These are phyloP conservation scores for Paraphaeosphaeria minitans DNA, from an alignment of 2,329 filamentous ascomycete species.

Conservation along the genomic window DNA sequence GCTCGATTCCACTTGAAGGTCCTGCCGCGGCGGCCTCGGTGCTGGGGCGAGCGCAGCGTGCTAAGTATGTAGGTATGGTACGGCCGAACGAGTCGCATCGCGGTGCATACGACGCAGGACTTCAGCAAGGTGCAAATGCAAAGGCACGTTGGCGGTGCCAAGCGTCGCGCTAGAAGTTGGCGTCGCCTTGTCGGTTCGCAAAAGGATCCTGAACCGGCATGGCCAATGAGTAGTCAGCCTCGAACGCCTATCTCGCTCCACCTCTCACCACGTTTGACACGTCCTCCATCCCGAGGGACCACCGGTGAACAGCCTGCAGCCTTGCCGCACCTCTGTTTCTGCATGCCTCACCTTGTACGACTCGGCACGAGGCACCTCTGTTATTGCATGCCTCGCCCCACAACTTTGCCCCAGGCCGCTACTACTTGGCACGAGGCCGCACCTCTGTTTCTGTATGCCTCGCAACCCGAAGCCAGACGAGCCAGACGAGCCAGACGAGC, in stretches of 20 bases:
- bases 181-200: constrained; percentile 9
- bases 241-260: not conserved
- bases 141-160: not conserved
- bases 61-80: no score
- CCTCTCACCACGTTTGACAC: constrained; percentile 3
- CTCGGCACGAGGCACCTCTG: no score
- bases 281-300: not conserved
- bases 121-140: no score
- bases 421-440: no score
- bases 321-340: not conserved
- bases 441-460: not conserved
- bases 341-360: not conserved
- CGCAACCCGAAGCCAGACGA: not conserved
- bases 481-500: no score
- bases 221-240: constrained; percentile 4
- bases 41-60: constrained; percentile 1
- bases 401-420: no score
- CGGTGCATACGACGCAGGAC: constrained; percentile 2
- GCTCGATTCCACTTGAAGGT: not conserved
- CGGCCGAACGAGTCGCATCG: not conserved
- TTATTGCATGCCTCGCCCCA: not conserved
- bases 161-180: constrained; percentile 1
- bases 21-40: not conserved
- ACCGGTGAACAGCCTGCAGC: not conserved
- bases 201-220: constrained; percentile 12